Percentiles rank a stretch among this genome's conserved stretches.
Evolutionary conservation across 1,139 yeast species (phyloP).

Genomic region (Geotrichum fermentans): DNA sequence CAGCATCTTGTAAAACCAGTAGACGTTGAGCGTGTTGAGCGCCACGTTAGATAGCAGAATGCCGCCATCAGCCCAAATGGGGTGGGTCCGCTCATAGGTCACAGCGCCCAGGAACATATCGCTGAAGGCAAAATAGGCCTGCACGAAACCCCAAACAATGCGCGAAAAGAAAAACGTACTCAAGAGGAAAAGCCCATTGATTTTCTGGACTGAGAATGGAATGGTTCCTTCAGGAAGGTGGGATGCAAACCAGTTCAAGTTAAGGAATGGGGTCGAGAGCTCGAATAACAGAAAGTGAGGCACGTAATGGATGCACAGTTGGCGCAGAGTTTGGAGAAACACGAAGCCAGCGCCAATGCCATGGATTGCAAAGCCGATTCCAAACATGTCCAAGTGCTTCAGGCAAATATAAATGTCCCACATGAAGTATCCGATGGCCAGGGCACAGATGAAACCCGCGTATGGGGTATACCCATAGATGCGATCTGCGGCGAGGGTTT

Average conservation of each 20-base stretch:
- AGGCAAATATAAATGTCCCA: constrained; percentile 80
- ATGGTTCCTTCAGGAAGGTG: constrained; percentile 58
- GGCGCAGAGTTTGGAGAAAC: constrained; percentile 57
- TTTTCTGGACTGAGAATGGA: constrained; percentile 47
- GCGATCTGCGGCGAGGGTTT: constrained; percentile 43
- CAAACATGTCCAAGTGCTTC: constrained; percentile 59
- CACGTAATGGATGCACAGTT: constrained; percentile 78
- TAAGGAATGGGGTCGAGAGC: constrained; percentile 87
- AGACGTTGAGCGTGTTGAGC: constrained; percentile 60
- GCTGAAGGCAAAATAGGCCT: constrained; percentile 47
- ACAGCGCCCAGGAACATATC: constrained; percentile 25
- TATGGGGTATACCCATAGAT: constrained; percentile 70
- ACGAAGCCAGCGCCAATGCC: constrained; percentile 79
- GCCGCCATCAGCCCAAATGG: constrained; percentile 44
- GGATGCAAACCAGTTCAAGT: constrained; percentile 84
- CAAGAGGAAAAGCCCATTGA: constrained; percentile 70
- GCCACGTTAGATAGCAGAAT: constrained; percentile 59
- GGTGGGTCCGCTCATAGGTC: constrained; percentile 34
- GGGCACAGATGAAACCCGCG: constrained; percentile 62
- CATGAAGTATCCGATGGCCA: constrained; percentile 81
- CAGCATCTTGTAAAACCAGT: constrained; percentile 73
- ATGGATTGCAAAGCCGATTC: constrained; percentile 78
- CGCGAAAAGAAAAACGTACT: constrained; percentile 69
- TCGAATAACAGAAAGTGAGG: constrained; percentile 85
- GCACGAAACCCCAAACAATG: constrained; percentile 84